A percentile compares a stretch with the other conserved stretches of the same genome.
These are phyloP conservation scores for Fusarium multiceps DNA, from an alignment of 2,329 filamentous ascomycete species.

Conservation along the genomic window DNA sequence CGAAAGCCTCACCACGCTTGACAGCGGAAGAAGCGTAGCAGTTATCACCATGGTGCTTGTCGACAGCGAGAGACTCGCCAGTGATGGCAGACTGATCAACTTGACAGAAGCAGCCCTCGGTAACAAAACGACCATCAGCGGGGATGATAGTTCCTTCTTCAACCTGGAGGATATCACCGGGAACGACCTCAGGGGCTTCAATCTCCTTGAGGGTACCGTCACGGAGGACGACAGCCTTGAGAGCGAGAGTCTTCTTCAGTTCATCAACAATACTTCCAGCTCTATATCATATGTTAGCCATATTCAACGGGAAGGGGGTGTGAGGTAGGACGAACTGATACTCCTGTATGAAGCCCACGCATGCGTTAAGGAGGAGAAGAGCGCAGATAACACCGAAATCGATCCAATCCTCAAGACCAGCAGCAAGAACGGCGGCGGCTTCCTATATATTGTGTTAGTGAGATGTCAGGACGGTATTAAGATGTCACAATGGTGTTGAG, in stretches of 20 bases:
- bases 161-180: constrained; percentile 88
- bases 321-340: too few relatives aligned
- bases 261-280: too few relatives aligned
- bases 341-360: constrained; percentile 89
- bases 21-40: constrained; percentile 89
- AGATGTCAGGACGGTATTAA: too few relatives aligned
- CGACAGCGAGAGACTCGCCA: constrained; percentile 89
- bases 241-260: too few relatives aligned
- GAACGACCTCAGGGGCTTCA: constrained; percentile 85
- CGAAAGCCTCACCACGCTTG: constrained; percentile 89
- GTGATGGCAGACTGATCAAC: constrained; percentile 94
- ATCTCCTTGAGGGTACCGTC: constrained; percentile 80
- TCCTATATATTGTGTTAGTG: constrained; percentile 50
- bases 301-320: too few relatives aligned
- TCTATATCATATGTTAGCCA: too few relatives aligned
- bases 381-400: constrained; percentile 93
- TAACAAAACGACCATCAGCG: constrained; percentile 87
- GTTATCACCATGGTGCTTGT: constrained; percentile 84
- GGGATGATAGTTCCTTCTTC: constrained; percentile 93
- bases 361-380: constrained; percentile 84
- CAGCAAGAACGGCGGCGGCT: constrained; percentile 81
- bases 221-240: constrained; percentile 88
- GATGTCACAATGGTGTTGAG: too few relatives aligned
- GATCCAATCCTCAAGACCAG: constrained; percentile 88
- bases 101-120: constrained; percentile 85